Conservation (phyloP, 2,329 filamentous ascomycete genomes). For the Pezicula neosporulosa region DNA sequence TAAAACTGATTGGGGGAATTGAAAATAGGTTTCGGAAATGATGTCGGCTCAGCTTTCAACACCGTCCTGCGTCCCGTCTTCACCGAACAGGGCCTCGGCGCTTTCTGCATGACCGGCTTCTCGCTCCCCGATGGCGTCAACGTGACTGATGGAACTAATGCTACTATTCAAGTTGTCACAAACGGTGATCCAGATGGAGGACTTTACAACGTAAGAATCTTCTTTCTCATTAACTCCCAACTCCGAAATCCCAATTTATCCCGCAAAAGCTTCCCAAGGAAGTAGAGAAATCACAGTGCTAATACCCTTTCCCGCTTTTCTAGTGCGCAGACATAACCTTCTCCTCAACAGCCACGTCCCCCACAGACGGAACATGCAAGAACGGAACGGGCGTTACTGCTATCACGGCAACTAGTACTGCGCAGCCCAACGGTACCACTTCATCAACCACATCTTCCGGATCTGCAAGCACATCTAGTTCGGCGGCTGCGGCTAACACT, state of each 20-base stretch:
- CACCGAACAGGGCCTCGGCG: slow-evolving; percentile 36
- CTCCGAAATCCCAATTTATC: background rate
- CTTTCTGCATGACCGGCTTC: slow-evolving; percentile 64
- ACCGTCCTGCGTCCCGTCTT: slow-evolving; percentile 18
- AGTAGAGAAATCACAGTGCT: background rate
- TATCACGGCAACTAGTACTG: slow-evolving; percentile 10
- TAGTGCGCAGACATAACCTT: slow-evolving; percentile 75
- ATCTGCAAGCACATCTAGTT: background rate
- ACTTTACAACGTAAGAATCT: slow-evolving; percentile 59
- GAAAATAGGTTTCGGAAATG: slow-evolving; percentile 11
- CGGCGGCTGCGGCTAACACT: background rate
- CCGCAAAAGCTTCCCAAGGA: background rate
- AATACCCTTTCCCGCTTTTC: background rate
- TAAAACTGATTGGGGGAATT: background rate
- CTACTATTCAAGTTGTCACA: slow-evolving; percentile 68
- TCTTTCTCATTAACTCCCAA: background rate
- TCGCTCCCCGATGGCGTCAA: slow-evolving; percentile 43
- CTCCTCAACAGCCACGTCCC: slow-evolving; percentile 43
- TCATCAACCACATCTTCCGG: background rate
- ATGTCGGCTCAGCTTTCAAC: slow-evolving; percentile 20
- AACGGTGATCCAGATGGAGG: slow-evolving; percentile 56
- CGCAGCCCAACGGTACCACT: slow-evolving; percentile 10
- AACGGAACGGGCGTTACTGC: slow-evolving; percentile 49
- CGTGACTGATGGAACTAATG: slow-evolving; percentile 57
- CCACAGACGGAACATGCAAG: slow-evolving; percentile 51